Conservation (phyloP, 495 filamentous ascomycete species). For the Jackrogersella minutella region DNA sequence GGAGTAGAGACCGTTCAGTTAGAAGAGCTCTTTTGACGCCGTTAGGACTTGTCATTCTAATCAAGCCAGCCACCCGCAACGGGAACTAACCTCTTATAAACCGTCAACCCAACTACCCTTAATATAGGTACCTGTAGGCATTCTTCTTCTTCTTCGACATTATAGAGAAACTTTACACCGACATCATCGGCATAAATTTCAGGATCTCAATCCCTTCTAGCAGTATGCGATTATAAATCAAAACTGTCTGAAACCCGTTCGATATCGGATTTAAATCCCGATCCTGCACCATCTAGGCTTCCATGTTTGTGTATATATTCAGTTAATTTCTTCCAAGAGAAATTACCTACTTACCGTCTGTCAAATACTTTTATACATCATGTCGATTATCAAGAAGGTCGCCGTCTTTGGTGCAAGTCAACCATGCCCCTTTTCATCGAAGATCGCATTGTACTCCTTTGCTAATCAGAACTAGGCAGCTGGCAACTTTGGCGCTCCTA, state of each 20-base stretch:
- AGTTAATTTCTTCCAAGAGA: background rate
- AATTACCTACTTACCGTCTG: no score
- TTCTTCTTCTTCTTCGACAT: no score
- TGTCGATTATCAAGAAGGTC: conserved; percentile 51
- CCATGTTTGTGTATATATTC: background rate
- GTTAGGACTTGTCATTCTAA: background rate
- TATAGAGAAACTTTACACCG: no score
- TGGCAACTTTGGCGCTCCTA: conserved; percentile 60
- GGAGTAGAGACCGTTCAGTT: no score
- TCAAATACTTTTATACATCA: conserved; percentile 11
- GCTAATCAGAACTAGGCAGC: conserved; percentile 50
- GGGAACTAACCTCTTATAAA: background rate
- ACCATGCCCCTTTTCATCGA: background rate
- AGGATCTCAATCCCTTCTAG: background rate
- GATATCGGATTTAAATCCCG: background rate
- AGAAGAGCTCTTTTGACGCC: no score
- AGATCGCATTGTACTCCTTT: background rate
- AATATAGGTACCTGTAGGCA: no score
- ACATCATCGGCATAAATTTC: no score
- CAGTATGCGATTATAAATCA: background rate
- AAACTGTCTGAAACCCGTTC: background rate
- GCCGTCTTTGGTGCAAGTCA: conserved; percentile 54
- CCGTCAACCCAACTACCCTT: no score
- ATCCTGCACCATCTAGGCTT: background rate
- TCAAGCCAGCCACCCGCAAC: background rate